Base-by-base conservation (phyloP, 1,284 basidiomycete genomes). In the Schizopora paradoxa region DNA sequence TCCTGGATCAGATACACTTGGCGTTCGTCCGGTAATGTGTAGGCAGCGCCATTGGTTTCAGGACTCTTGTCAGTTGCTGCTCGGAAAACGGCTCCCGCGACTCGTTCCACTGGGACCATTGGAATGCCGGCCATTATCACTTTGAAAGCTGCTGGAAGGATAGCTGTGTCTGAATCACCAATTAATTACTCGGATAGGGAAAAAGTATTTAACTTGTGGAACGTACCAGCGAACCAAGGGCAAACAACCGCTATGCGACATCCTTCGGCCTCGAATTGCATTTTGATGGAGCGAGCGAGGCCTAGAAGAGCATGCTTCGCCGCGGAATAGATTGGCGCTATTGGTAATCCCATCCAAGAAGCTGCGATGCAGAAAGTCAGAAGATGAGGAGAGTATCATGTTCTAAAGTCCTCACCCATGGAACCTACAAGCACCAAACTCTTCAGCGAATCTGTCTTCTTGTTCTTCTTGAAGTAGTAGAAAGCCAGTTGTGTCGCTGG, bases 261-360 rank as follows among this genome's bases (percentile, higher is more conserved):
- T 13, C 68, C 66, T 32, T 66, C 52, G 1, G 54, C 10, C 5
- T 58, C 56, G 18, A 70, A 62, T 16, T 61, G 55, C 23, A 63
- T 62, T 45, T 67, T 58, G 1, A 79, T 55, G 2, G 73, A 66
- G 11, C 76, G 69, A 71, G 77, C 74, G 21, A 80, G 48, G 2
- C 78, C 80, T 2, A 80, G 63, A 11, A 76, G 56, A 31, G 64
- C 74, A 54, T 75, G 74, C 58, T 78, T 78, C 13, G 76, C 67
- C 5, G 73, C 69, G 6, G 64, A 60, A 55, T 82, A 80, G 45
- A 74, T 52, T 3, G 69, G 59, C 2, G 58, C 76, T 7, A 52
- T 48, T 0, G 76, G 70, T 22, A 80, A 63, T 0, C 63, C 66
- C 25, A 62, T 45, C 70, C 75, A 78, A 23, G 75, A 77, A 18